These are phyloP conservation scores for Lecanicillium sp. DNA, from an alignment of 2,329 filamentous ascomycete genomes.

Conservation along the genomic window DNA sequence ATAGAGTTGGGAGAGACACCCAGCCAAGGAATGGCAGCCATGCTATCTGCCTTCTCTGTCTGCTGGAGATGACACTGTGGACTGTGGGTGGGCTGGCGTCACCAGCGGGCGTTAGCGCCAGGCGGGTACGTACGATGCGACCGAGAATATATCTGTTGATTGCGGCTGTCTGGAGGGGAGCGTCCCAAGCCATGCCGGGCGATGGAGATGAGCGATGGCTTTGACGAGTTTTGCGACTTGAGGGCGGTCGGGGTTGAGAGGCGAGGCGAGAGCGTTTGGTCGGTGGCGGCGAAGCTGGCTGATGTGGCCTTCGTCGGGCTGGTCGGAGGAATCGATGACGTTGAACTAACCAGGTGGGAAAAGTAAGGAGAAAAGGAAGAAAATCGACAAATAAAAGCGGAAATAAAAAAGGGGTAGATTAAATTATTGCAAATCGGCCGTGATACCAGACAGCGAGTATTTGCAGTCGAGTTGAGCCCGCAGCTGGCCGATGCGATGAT, in stretches of 20 bases:
- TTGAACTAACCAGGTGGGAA: neutral
- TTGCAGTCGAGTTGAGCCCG: no score
- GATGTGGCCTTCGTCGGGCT: no score
- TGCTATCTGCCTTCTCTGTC: neutral
- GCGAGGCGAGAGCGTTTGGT: no score
- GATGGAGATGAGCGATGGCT: neutral
- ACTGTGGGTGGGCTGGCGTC: no score
- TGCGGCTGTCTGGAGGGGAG: conserved; percentile 1
- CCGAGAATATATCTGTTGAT: conserved; percentile 64
- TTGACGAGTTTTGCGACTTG: no score
- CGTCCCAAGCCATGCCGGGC: conserved; percentile 8
- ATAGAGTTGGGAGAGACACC: neutral
- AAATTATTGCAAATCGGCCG: neutral
- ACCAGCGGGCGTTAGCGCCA: neutral
- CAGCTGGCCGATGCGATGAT: neutral
- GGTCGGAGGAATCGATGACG: no score
- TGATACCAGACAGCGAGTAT: neutral
- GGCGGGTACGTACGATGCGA: conserved; percentile 54
- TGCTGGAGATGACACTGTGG: neutral
- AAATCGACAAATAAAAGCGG: neutral
- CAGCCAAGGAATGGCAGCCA: neutral
- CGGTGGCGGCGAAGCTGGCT: no score
- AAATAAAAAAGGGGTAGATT: neutral
- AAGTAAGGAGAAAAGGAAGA: neutral
- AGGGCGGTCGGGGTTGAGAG: no score